Evolutionary conservation across 2,329 filamentous ascomycete genomes (phyloP), one percentile per base, ranked within the genome.

Genomic region (Phaeosphaeriaceae sp.): DNA sequence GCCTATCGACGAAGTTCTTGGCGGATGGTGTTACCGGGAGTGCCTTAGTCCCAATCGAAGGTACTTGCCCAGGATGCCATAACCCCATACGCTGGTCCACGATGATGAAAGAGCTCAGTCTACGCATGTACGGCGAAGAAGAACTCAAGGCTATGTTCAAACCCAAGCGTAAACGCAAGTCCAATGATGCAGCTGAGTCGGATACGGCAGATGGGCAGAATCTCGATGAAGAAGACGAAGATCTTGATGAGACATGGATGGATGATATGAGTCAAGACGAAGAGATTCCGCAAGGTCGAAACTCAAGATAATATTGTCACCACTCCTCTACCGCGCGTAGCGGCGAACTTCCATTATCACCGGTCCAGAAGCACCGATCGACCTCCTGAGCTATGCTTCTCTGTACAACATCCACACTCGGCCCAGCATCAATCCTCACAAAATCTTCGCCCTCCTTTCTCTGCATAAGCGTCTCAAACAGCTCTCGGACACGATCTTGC

Each of bases 61-160:
- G 91, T 2, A 72, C 63, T 2, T 97, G 93, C 74, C 90, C 90
- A 0, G 75, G 76, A 16, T 97, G 93, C 66, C 74, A 79, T 1
- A 77, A 78, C 0, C 72, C 77, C 4, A 74, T 92, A 2, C 70
- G 79, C 42, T 97, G 93, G 93, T 78, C 80, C 0, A 83, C 88
- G 39, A 83, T 97, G 75, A 88, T 95, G 76, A 92, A 86, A 67
- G 92, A 96, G 68, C 74, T 96, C 60, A 94, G 83, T 42, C 74
- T 96, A 40, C 82, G 93, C 26, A 77, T 84, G 29, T 82, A 90
- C 18, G 92, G 88, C 0, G 73, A 81, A 46, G 87, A 88, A 48
- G 87, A 92, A 57, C 76, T 92, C 1, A 82, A 86, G 33, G 85
- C 85, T 58, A 63, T 96, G 20, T 79, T 91, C 60, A 89, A 84